These are phyloP conservation scores for Mycena capillaripes DNA, from an alignment of 768 basidiomycete species.

Conservation along the genomic window DNA sequence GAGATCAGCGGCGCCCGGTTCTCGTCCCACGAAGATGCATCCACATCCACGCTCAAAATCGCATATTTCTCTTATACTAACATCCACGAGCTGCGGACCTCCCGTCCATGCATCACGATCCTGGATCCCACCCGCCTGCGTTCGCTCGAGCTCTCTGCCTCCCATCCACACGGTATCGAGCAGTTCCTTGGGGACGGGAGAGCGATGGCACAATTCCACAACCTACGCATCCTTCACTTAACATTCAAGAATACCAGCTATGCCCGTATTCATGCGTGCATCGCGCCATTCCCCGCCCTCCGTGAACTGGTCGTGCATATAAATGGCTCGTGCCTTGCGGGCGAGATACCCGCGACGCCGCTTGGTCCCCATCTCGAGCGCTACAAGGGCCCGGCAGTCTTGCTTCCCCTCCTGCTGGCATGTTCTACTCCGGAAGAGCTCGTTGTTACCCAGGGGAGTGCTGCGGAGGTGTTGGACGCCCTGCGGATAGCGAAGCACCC, in stretches of 20 bases:
- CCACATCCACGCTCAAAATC: background rate
- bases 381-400: background rate
- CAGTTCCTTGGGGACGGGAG: background rate
- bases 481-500: background rate
- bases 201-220: background rate
- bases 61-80: background rate
- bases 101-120: background rate
- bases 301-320: background rate
- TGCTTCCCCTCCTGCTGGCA: background rate
- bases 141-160: background rate
- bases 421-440: background rate
- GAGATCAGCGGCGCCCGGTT: background rate
- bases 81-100: background rate
- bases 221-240: background rate
- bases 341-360: background rate
- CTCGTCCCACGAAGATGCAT: background rate
- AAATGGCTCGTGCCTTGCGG: background rate
- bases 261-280: background rate
- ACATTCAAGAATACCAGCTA: background rate
- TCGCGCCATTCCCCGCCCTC: slow-evolving; percentile 12
- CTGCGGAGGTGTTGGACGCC: background rate
- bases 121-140: background rate
- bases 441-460: background rate
- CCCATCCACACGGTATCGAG: background rate
- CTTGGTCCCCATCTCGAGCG: background rate